Evolutionary conservation across 768 basidiomycete genomes (phyloP).

Genomic region (Russula foetens): DNA sequence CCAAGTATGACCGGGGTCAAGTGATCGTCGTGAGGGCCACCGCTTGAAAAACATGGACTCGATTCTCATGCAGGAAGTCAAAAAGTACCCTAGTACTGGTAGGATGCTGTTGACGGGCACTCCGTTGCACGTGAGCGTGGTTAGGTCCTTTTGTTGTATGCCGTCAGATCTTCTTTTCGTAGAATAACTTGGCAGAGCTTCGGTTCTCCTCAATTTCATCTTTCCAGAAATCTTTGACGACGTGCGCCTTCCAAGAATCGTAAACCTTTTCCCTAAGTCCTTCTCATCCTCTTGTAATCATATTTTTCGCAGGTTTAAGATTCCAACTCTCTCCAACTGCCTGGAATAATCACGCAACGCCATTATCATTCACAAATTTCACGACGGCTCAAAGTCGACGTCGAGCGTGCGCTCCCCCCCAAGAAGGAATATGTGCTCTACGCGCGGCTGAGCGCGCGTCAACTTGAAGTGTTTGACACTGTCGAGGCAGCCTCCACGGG

Average conservation of each 20-base stretch:
- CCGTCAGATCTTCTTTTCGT: slow-evolving; percentile 1
- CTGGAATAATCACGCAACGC: slow-evolving; percentile 52
- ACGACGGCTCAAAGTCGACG: slow-evolving; percentile 86
- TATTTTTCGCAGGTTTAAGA: slow-evolving; percentile 48
- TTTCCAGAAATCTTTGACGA: slow-evolving; percentile 91
- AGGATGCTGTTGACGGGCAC: slow-evolving; percentile 95
- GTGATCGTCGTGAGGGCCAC: slow-evolving; percentile 95
- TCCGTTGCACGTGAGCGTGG: slow-evolving; percentile 71
- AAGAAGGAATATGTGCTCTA: slow-evolving; percentile 95
- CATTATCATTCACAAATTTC: slow-evolving; percentile 68
- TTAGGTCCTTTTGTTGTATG: not conserved
- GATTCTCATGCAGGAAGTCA: slow-evolving; percentile 84
- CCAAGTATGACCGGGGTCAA: slow-evolving; percentile 73
- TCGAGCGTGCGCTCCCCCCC: slow-evolving; percentile 70
- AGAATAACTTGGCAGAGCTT: slow-evolving; percentile 94
- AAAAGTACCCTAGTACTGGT: slow-evolving; percentile 74
- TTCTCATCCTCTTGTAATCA: not conserved
- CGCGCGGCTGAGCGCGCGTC: slow-evolving; percentile 74
- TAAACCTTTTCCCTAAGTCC: slow-evolving; percentile 26
- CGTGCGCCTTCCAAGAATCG: slow-evolving; percentile 84
- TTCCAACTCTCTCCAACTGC: slow-evolving; percentile 51
- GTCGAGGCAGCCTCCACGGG: slow-evolving; percentile 62
- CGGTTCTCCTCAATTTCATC: slow-evolving; percentile 97
- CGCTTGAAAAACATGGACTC: slow-evolving; percentile 92
- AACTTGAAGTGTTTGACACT: slow-evolving; percentile 79